A percentile compares a stretch with the other conserved stretches of the same genome.
Conservation (phyloP, 2,329 filamentous ascomycete species). For the Hortaea sp. region DNA sequence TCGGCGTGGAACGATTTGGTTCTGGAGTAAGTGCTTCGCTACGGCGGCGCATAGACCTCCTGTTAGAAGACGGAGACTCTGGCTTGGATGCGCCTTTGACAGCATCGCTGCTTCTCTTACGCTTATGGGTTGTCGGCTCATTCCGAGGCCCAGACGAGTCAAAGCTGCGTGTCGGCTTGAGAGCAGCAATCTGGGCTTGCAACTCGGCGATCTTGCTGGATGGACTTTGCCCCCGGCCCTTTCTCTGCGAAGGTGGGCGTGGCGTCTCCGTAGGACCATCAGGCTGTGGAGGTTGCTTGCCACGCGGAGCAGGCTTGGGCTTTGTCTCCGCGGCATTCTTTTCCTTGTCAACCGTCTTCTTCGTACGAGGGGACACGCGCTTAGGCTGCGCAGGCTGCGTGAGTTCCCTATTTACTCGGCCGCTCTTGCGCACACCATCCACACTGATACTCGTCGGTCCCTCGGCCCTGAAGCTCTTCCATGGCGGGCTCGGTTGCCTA, state of each 20-base stretch:
- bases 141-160: conserved; percentile 5
- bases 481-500: conserved; percentile 67
- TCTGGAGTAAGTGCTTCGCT: conserved; percentile 12
- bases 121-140: conserved; percentile 10
- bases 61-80: conserved; percentile 10
- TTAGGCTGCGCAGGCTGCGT: conserved; percentile 12
- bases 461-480: conserved; percentile 77
- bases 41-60: conserved; percentile 11
- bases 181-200: conserved; percentile 21
- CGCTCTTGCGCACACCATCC: conserved; percentile 52
- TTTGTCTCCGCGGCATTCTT: conserved; percentile 9
- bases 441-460: conserved; percentile 76
- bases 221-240: conserved; percentile 8
- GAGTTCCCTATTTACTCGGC: conserved; percentile 40
- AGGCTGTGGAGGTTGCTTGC: neutral
- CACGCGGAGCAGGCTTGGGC: conserved; percentile 4
- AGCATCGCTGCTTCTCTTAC: conserved; percentile 11
- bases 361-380: conserved; percentile 20
- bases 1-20: conserved; percentile 15
- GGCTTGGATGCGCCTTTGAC: conserved; percentile 2
- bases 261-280: neutral
- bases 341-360: conserved; percentile 21
- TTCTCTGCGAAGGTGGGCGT: neutral
- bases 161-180: conserved; percentile 18
- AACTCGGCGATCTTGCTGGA: conserved; percentile 16